These are phyloP conservation scores for Erythrobasidium hasegawianum DNA, from an alignment of 1,284 basidiomycete species.

Conservation along the genomic window DNA sequence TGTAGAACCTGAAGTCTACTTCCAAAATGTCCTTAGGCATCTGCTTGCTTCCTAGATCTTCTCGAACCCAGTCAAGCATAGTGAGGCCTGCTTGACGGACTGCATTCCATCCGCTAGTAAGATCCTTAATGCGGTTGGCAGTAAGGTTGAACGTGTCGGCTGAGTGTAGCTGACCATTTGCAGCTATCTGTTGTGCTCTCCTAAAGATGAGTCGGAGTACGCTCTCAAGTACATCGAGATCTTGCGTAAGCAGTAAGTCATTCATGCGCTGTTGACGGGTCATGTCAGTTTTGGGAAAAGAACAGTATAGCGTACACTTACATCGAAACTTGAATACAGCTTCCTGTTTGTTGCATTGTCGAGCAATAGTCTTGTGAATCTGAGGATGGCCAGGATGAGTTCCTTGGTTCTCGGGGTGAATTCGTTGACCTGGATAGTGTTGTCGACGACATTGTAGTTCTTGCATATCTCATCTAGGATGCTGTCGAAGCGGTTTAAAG, in stretches of 20 bases:
- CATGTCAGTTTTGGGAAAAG: conserved; percentile 15
- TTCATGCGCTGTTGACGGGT: conserved; percentile 67
- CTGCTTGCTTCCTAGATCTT: conserved; percentile 35
- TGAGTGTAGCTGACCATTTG: conserved; percentile 49
- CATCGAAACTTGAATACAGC: conserved; percentile 94
- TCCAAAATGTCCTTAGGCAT: conserved; percentile 47
- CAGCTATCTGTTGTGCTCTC: conserved; percentile 64
- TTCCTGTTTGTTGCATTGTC: conserved; percentile 99
- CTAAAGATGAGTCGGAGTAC: conserved; percentile 82
- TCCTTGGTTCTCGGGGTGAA: conserved; percentile 76
- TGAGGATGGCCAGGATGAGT: conserved; percentile 73
- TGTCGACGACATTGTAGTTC: conserved; percentile 58
- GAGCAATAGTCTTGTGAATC: conserved; percentile 81
- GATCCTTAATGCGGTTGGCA: conserved; percentile 10
- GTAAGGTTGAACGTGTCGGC: conserved; percentile 39
- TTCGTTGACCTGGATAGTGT: conserved; percentile 61
- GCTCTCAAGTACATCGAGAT: conserved; percentile 81
- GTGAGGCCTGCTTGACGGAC: conserved; percentile 49
- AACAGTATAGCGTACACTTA: conserved; percentile 53
- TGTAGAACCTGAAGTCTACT: conserved; percentile 53
- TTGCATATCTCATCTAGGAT: conserved; percentile 77
- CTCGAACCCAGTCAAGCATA: conserved; percentile 50
- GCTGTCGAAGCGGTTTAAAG: conserved; percentile 89
- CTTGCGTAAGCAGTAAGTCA: conserved; percentile 78
- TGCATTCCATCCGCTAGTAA: conserved; percentile 29